Evolutionary conservation across 306 rosid genomes (phyloP), one percentile per base, ranked within the genome.

Genomic region (Fragaria ananassa): DNA sequence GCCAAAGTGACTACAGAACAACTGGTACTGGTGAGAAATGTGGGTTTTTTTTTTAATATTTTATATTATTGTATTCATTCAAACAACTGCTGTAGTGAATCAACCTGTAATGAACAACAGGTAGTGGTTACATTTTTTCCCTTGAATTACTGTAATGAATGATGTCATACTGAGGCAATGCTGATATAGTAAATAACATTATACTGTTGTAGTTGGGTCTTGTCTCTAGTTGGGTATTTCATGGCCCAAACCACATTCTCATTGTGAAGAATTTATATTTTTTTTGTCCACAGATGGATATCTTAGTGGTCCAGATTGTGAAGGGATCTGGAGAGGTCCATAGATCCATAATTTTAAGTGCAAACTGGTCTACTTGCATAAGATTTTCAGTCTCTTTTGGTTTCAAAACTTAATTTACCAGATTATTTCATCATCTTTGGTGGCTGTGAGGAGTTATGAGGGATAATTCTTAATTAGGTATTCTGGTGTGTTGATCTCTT

Each of bases 1-100:
- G 72, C 88, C 83, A 90, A 74, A 75, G 74, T 47, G 79, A 68
- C 46, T 73, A 46, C 68, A 41, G 92, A 87, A 34, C 89, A 84
- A 60, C 97, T 87, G 90, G 96, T 93, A 49, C 70, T 65, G 35
- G 65, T 81, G 46, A 21, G 11, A 71, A 29, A 62, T 63, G 35
- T 82, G 19, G 25, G 10, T 25, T 18, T 25, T 45, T 68, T 10
- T 57, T n/a, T n/a, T n/a, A n/a, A 37, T 37, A 37, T 37, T 37
- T 37, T 31, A 31, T 31, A 31, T 37, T 37, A 60, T 7, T 56
- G 6, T 18, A 21, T 47, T 71, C 5, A 3, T 37, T 58, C 56
- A 37, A 14, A 17, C 25, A 54, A 37, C 21, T 23, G 25, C 37
- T 54, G 35, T 56, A n/a, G 0, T 56, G 29, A 56, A 21, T n/a